Base-by-base conservation (phyloP, 495 filamentous ascomycete species). In the Aspergillus conjunctus region DNA sequence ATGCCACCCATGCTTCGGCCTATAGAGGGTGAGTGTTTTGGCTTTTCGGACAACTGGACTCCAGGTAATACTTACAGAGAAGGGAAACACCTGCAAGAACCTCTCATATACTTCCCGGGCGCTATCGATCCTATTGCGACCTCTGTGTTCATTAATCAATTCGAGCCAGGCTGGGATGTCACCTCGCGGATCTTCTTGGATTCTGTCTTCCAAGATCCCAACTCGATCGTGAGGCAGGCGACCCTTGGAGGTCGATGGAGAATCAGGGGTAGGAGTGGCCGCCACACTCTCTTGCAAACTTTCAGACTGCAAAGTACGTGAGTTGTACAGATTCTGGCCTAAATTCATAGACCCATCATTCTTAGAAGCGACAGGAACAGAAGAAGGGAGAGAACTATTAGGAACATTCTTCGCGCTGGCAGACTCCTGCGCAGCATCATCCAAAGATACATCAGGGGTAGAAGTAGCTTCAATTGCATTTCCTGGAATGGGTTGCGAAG, bases 1-100 rank as follows among this genome's bases (percentile, higher is more conserved):
- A 97, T 22, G 83, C 83, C 31, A 89, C 84, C 93, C 93, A 97
- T 68, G 92, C 81, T 58, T 96, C 90, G 39, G 91, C 93, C 93
- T 98, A 65, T 1, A 11, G 33, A 31, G 4, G 49, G 51, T 72
- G 30, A 59, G 58, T 54, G 66, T 8, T 14, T 61, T 63, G 58
- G 32, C n/a, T 34, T 59, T 18, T 50, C 20, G 15, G 17, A 20
- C 39, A 15, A 7, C 9, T 57, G 34, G 30, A 57, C n/a, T 20
- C 67, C 45, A 56, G 49, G 43, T 49, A 8, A 60, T 21, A 85
- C 95, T 83, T 87, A 98, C 94, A 58, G 92, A 88, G 67, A 89
- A 83, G 2, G 95, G 95, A 68, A 97, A 98, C 34, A 93, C 74
- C 63, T 85, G 83, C 67, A 98, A 80, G 67, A 97, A 96, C 41